Percentiles rank a stretch among this genome's conserved stretches.
These are phyloP conservation scores for Teratosphaeria zuluensis DNA, from an alignment of 2,329 filamentous ascomycete species.

Conservation along the genomic window DNA sequence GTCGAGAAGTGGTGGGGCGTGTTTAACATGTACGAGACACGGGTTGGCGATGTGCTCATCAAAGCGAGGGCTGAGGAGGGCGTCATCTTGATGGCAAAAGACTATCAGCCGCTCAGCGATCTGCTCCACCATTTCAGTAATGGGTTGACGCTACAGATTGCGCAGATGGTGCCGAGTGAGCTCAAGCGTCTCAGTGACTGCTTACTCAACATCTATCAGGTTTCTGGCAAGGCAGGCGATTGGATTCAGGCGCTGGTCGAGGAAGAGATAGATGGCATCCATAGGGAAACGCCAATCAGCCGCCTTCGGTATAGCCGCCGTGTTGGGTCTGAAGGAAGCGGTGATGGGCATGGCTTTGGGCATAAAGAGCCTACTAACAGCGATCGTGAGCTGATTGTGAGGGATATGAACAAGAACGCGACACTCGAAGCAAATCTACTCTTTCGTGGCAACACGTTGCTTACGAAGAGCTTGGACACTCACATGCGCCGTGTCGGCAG, in stretches of 20 bases:
- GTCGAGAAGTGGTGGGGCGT: slow-evolving; percentile 81
- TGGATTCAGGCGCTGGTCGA: slow-evolving; percentile 93
- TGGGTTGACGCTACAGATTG: slow-evolving; percentile 75
- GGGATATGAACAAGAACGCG: slow-evolving; percentile 69
- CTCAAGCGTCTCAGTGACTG: slow-evolving; percentile 74
- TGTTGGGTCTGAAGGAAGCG: slow-evolving; percentile 60
- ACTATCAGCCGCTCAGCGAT: slow-evolving; percentile 75
- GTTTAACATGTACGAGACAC: slow-evolving; percentile 63
- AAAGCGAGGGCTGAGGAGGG: slow-evolving; percentile 78
- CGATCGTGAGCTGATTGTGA: slow-evolving; percentile 62
- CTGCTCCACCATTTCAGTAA: slow-evolving; percentile 77
- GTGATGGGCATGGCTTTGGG: slow-evolving; percentile 36
- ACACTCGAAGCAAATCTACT: slow-evolving; percentile 86
- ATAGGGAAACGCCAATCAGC: slow-evolving; percentile 66
- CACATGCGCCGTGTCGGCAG: slow-evolving; percentile 93
- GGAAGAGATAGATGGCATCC: slow-evolving; percentile 90
- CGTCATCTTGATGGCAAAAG: slow-evolving; percentile 73
- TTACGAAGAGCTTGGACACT: slow-evolving; percentile 87
- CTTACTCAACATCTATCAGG: slow-evolving; percentile 90
- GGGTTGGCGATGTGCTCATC: slow-evolving; percentile 74
- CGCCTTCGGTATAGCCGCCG: slow-evolving; percentile 55
- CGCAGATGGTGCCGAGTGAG: slow-evolving; percentile 65
- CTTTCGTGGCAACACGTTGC: slow-evolving; percentile 86
- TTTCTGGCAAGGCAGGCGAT: slow-evolving; percentile 70
- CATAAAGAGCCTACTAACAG: slow-evolving; percentile 22